Base-by-base conservation (phyloP, 75 land plant genomes). In the Larix kaempferi region DNA sequence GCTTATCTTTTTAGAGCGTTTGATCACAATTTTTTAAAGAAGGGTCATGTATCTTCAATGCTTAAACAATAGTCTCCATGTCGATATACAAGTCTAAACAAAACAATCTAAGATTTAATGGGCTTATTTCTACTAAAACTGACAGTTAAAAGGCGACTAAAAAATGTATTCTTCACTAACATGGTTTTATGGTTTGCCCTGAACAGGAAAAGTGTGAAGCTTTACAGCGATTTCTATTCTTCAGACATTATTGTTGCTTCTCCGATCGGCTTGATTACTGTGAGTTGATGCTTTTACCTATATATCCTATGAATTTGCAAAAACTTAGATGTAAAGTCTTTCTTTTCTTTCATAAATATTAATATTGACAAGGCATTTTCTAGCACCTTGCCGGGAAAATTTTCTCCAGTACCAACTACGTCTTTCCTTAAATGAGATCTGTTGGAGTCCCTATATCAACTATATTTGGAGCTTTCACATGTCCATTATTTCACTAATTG, bases 221-320 rank as follows among this genome's bases (percentile, higher is more conserved):
- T 96, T 76, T 96, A 86, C 77, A 86, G 86, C 82, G 95, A 94
- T 77, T 94, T 94, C 81, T 92, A 92, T 84, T 86, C 99, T 3
- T 97, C 98, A 16, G 99, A 97, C 78, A 77, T 97, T 5, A 92
- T 97, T 84, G 78, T 97, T 59, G 98, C 99, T 61, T 97, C 99
- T 71, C 98, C 99, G 15, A 67, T 95, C 35, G 91, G 92, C 10
- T 78, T 97, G 69, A 74, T 89, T 39, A 86, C 89, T 61, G 99
- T 96, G 80, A 86, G 95, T 65, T 55, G 33, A 54, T 13, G 25
- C 69, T 80, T 21, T 79, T 79, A 57, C 39, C 62, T 79, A 22
- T 58, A n/a, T 58, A 37, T 61, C 1, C 23, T 76, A 27, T 41
- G 35, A 6, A 6, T 57, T 33, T 37, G 6, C 37, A 17, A 35